phyloP scores from a whole-genome alignment of 345 rosid species.

The Euphorbia lathyris region DNA sequence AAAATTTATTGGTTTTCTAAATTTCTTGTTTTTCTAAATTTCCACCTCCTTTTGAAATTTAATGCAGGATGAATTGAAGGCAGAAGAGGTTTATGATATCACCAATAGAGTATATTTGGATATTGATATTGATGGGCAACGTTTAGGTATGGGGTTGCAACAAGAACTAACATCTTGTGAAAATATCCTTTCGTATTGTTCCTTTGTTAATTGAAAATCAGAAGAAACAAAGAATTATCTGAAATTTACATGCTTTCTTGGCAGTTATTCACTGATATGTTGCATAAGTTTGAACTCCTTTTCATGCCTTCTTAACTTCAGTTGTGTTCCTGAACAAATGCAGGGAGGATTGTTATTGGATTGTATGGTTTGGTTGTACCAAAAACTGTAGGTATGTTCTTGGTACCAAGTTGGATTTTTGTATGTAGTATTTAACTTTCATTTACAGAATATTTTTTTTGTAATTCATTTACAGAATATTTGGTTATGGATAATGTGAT shows the following conservation, averaged over 20 bases:
- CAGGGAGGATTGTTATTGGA: slow-evolving; percentile 96
- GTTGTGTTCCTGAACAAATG: slow-evolving; percentile 15
- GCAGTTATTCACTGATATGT: neutral
- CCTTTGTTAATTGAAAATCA: neutral
- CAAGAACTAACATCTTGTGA: neutral
- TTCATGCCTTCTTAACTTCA: slow-evolving; percentile 18
- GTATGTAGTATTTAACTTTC: neutral
- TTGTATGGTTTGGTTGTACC: slow-evolving; percentile 85
- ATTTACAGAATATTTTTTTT: neutral
- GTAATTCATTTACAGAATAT: neutral
- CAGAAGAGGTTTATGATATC: slow-evolving; percentile 59
- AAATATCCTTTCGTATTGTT: neutral
- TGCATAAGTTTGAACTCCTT: neutral
- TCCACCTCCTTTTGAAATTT: neutral
- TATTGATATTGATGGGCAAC: slow-evolving; percentile 87
- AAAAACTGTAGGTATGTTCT: slow-evolving; percentile 79
- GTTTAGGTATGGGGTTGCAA: slow-evolving; percentile 46
- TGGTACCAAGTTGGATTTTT: slow-evolving; percentile 12
- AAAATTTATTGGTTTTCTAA: slow-evolving; percentile 1
- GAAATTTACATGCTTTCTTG: neutral
- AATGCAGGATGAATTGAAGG: slow-evolving; percentile 46
- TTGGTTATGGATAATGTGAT: neutral
- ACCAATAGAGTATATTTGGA: slow-evolving; percentile 93
- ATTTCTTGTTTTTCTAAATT: slow-evolving; percentile 2
- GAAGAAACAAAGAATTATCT: neutral